Evolutionary conservation across 257 asterid species (phyloP), one percentile per base, ranked within the genome.

Genomic region (Solanum neorickii): DNA sequence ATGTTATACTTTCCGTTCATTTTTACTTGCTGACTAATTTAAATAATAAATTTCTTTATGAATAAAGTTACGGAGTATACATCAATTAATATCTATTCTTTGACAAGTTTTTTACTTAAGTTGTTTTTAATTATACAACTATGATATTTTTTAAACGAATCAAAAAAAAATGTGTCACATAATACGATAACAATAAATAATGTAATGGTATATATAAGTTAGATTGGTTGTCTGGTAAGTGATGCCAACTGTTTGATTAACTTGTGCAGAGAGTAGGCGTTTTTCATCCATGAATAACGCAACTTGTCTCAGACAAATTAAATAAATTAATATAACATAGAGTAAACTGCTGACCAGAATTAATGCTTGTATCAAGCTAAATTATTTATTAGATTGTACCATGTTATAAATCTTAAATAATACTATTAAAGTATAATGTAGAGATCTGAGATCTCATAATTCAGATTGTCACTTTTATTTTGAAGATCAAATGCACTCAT

Each of bases 381-480:
- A 47, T 80, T 47, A 80, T 49, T 80, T 80, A 49, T 80, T 18
- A 10, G 69, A 49, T 29, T 29, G 69, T 76, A 47, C 49, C 9
- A 41, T 76, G 31, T 76, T 6, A 47, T 47, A 47, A 29, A 47
- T 29, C 29, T 29, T 80, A 80, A 47, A 49, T 27, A 46, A 46
- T 80, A 37, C 39, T 37, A 18, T 15, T 29, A 80, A 18, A 80
- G 85, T 3, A 49, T 80, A 5, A 80, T 27, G 20, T 20, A 31
- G 69, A 80, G 85, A 80, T 80, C 69, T 80, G 69, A 80, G 85
- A 80, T 80, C 85, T 80, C 85, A 80, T 80, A 47, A 80, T 80
- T 47, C 85, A 47, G 69, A 80, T 49, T 10, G 69, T 49, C 25
- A 9, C 29, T 11, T 47, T 80, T 49, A 80, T 49, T 80, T 80